Base-by-base conservation (phyloP, 2,329 filamentous ascomycete genomes). In the Thelonectria olida region DNA sequence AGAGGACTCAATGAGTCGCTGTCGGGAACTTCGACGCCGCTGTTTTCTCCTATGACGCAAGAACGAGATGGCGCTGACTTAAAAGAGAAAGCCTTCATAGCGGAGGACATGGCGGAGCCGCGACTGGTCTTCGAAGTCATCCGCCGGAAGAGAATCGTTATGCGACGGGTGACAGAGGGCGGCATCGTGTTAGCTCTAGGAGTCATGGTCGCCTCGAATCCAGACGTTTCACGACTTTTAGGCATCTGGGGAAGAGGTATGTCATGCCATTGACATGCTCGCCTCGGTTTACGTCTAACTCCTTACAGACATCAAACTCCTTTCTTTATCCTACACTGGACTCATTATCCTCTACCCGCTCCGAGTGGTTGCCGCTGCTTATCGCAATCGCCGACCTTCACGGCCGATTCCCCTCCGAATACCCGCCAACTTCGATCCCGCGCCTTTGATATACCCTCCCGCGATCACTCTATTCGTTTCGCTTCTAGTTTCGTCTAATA, bases 381-480 rank as follows among this genome's bases (percentile, higher is more conserved):
- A 82, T 58, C 73, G 73, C 19, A 76, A 78, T 22, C 74, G 76
- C 17, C 74, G 66, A 5, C 76, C 81, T 3, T 75, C 76, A n/a
- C 75, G 65, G 25, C 68, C 65, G 59, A 67, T 82, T 27, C 79
- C 81, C 1, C 70, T 89, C 34, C 73, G 74, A 27, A 81, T 97
- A 36, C 93, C 93, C 1, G 80, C 88, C 4, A 84, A 86, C n/a
- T 97, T 97, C 76, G 95, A 98, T 72, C 94, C 93, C 3, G 95
- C 95, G 7, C 92, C 94, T 10, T 83, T 97, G n/a, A 78, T 97
- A 58, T 98, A 97, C 74, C 95, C 95, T 17, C 85, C 90, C 6
- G 78, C 89, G 2, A 83, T 97, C 27, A 92, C 94, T 1, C 78
- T 94, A 15, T 83, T 94, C 45, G 90, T 96, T 25, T 89, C 93